Evolutionary conservation across 2,329 filamentous ascomycete genomes (phyloP).

Genomic region (Phoma sp.): DNA sequence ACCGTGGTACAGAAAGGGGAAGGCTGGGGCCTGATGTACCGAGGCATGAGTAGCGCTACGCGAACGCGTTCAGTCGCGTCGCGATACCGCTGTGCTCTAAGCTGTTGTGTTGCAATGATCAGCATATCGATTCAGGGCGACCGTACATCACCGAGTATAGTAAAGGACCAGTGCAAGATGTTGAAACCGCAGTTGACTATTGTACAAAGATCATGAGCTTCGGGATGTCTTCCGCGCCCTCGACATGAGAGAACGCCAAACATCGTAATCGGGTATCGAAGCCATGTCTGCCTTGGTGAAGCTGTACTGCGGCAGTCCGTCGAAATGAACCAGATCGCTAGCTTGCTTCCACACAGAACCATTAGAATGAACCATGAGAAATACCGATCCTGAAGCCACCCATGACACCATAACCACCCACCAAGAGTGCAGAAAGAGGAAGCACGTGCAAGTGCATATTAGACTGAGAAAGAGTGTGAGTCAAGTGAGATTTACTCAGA

Average conservation of each 20-base stretch:
- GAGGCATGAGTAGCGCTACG: conserved; percentile 35
- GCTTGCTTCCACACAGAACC: conserved; percentile 34
- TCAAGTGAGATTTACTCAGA: conserved; percentile 41
- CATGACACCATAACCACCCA: conserved; percentile 34
- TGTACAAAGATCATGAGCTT: conserved; percentile 48
- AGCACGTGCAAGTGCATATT: conserved; percentile 17
- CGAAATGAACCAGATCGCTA: conserved; percentile 34
- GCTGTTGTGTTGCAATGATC: neutral
- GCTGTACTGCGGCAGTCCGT: conserved; percentile 34
- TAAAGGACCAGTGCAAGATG: conserved; percentile 14
- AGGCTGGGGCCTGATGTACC: conserved; percentile 28
- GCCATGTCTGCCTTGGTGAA: conserved; percentile 29
- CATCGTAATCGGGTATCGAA: conserved; percentile 37
- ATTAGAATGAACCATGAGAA: conserved; percentile 33
- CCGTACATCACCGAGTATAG: too few relatives aligned
- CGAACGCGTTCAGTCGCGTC: conserved; percentile 1
- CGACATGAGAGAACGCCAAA: conserved; percentile 37
- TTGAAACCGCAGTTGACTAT: conserved; percentile 47
- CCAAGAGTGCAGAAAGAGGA: conserved; percentile 21
- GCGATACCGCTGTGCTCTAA: neutral
- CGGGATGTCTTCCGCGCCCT: conserved; percentile 42
- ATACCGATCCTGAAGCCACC: conserved; percentile 33
- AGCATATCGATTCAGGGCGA: too few relatives aligned
- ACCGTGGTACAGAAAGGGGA: neutral
- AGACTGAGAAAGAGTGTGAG: conserved; percentile 19